Conservation (phyloP, 768 basidiomycete species). For the Antrodiella citrinella region DNA sequence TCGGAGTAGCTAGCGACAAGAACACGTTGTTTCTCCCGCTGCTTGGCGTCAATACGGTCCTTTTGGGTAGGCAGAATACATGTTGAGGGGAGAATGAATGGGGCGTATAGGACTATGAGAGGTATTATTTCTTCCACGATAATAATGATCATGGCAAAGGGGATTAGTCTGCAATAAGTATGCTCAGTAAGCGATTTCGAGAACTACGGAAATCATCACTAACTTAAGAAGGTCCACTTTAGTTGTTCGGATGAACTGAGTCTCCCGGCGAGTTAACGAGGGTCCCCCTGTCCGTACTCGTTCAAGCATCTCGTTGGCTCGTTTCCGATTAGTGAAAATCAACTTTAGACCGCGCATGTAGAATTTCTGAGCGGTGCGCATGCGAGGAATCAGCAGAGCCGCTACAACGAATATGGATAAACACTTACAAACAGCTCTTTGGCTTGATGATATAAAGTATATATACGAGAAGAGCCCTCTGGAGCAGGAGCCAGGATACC, state of each 20-base stretch:
- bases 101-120: constrained; percentile 78
- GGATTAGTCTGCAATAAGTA: constrained; percentile 49
- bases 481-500: constrained; percentile 67
- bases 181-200: not conserved
- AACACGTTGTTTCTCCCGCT: constrained; percentile 33
- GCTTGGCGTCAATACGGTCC: constrained; percentile 50
- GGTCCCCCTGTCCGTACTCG: constrained; percentile 54
- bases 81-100: constrained; percentile 78
- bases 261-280: constrained; percentile 59
- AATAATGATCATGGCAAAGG: constrained; percentile 68
- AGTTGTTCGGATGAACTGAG: constrained; percentile 59
- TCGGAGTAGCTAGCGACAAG: constrained; percentile 14
- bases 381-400: constrained; percentile 22
- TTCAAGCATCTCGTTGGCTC: constrained; percentile 43
- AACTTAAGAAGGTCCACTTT: constrained; percentile 67
- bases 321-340: constrained; percentile 53
- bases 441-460: constrained; percentile 40
- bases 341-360: constrained; percentile 72
- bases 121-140: constrained; percentile 78
- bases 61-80: constrained; percentile 79
- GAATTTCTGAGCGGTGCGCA: constrained; percentile 63
- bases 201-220: constrained; percentile 7
- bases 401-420: constrained; percentile 1
- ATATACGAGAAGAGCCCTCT: constrained; percentile 46
- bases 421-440: constrained; percentile 36